Base-by-base conservation (phyloP, 2,329 filamentous ascomycete genomes). In the Claviceps sp. region DNA sequence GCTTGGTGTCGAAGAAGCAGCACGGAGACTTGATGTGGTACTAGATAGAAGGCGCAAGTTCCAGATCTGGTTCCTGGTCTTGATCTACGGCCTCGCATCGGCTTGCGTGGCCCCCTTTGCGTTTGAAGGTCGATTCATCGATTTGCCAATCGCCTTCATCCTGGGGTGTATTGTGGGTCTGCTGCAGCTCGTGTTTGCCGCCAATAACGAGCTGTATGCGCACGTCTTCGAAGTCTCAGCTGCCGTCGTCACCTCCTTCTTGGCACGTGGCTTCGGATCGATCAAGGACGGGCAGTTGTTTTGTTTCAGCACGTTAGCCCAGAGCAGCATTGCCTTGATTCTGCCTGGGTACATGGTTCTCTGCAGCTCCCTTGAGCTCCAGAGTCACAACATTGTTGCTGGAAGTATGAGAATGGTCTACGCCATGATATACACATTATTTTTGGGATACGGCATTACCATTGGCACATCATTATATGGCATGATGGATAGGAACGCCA, bases 71-170 rank as follows among this genome's bases (percentile, higher is more conserved):
- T 57, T 77, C 20, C 70, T 73, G 2, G 80, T 94, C 1, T 65
- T 82, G 1, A 69, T 88, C 36, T 90, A 88, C 58, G 88, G 88
- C 0, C 67, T 89, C 5, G 87, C 88, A 1, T 88, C 85, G 13
- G 83, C 81, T 0, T 78, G 74, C 6, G 87, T 93, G 1, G 87
- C 85, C 0, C 86, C 86, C 0, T 93, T 93, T 60, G 86, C 85
- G 3, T 94, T 93, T 61, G 72, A 82, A 52, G 86, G 85, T 2
- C 78, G 86, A 3, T 79, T 83, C 42, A 84, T 91, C 59, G 88
- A 94, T 62, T 70, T 93, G 53, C 86, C 86, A 0, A 76, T 90
- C 29, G 81, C 82, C 20, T 93, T 93, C 63, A 52, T 88, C 0
- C 75, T 94, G 0, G 88, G 88, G 2, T 83, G 79, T 60, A 70